A percentile compares a stretch with the other conserved stretches of the same genome.
Evolutionary conservation across 805 yeast genomes (phyloP).

Genomic region (Hanseniaspora opuntiae): DNA sequence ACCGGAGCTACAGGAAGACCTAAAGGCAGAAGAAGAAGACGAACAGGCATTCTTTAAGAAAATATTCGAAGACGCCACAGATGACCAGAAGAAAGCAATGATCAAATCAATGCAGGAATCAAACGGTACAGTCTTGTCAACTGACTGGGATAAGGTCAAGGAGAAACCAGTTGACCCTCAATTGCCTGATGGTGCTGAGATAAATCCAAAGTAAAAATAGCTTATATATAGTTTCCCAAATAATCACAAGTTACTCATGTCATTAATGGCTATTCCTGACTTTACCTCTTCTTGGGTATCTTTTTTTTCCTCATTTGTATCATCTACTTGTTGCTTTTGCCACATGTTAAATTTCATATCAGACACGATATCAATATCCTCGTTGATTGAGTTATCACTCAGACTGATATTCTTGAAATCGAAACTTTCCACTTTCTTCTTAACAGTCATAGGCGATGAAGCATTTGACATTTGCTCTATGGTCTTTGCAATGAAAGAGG

Average conservation of each 20-base stretch:
- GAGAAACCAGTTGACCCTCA: slow-evolving; percentile 47
- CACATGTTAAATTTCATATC: slow-evolving; percentile 22
- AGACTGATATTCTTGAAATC: background rate
- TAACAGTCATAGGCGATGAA: background rate
- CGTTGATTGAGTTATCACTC: slow-evolving; percentile 1
- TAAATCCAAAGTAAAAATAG: slow-evolving; percentile 34
- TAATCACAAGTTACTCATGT: slow-evolving; percentile 1
- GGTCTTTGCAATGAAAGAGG: background rate
- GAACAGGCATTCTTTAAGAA: slow-evolving; percentile 55
- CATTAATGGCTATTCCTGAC: slow-evolving; percentile 1
- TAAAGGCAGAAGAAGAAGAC: slow-evolving; percentile 17
- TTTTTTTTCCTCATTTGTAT: background rate
- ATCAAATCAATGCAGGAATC: slow-evolving; percentile 90
- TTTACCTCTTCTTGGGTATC: slow-evolving; percentile 4
- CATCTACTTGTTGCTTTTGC: slow-evolving; percentile 20
- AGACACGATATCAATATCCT: slow-evolving; percentile 18
- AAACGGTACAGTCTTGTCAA: slow-evolving; percentile 83
- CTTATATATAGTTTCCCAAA: background rate
- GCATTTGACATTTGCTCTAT: background rate
- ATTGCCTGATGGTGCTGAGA: slow-evolving; percentile 66
- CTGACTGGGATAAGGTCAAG: slow-evolving; percentile 83
- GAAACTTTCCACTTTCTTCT: background rate
- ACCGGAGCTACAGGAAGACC: slow-evolving; percentile 24
- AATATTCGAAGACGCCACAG: slow-evolving; percentile 67
- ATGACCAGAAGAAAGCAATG: slow-evolving; percentile 85